Evolutionary conservation across 805 yeast genomes (phyloP).

Genomic region (Vanderwaltozyma verrucispora): DNA sequence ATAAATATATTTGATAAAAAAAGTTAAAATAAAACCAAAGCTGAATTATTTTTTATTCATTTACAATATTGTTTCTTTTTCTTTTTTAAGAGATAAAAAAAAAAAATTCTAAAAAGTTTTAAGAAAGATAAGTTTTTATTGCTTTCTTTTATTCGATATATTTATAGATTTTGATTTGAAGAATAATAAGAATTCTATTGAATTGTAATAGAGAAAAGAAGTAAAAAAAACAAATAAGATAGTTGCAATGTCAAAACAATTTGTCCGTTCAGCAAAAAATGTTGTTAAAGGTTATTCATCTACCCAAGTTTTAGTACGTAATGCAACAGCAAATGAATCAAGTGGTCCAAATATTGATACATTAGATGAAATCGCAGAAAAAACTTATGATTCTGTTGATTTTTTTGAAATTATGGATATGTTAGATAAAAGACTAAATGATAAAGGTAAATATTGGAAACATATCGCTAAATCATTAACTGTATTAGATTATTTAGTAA

Average conservation of each 20-base stretch:
- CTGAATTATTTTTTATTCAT: too few species aligned
- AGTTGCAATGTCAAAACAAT: constrained; percentile 53
- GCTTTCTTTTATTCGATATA: too few species aligned
- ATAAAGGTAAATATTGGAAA: constrained; percentile 95
- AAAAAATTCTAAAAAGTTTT: too few species aligned
- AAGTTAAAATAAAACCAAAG: too few species aligned
- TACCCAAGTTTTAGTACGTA: constrained; percentile 80
- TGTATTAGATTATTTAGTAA: constrained; percentile 77
- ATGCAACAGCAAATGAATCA: constrained; percentile 84
- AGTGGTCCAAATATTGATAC: constrained; percentile 72
- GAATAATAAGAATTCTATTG: too few species aligned
- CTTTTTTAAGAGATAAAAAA: too few species aligned
- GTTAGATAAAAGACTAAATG: constrained; percentile 83
- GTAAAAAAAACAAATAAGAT: background rate
- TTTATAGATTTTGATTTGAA: too few species aligned
- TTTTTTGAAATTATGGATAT: constrained; percentile 88
- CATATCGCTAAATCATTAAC: constrained; percentile 89
- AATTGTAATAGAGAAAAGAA: background rate
- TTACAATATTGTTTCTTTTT: too few species aligned
- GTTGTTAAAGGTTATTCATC: constrained; percentile 69
- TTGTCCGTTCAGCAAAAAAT: constrained; percentile 78
- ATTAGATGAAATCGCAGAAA: constrained; percentile 73
- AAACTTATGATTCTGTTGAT: constrained; percentile 62
- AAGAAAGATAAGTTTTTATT: too few species aligned
- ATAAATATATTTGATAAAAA: too few species aligned